Percentiles rank a stretch among this genome's conserved stretches.
These are phyloP conservation scores for Rhynchospora pubera DNA, from an alignment of 176 grass and related monocot genomes.

Conservation along the genomic window DNA sequence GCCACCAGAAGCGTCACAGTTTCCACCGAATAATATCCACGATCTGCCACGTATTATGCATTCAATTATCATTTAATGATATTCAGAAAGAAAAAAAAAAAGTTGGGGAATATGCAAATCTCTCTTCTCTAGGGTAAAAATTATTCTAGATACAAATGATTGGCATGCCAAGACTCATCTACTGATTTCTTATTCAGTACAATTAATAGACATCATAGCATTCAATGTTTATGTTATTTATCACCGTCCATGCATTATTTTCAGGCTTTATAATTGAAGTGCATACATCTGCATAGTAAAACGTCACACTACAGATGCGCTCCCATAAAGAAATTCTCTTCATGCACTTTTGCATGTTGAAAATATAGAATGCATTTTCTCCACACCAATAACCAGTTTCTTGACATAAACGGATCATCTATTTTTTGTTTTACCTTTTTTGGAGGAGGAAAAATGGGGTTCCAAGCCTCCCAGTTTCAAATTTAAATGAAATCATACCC, in stretches of 20 bases:
- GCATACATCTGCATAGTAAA: background rate
- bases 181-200: background rate
- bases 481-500: background rate
- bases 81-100: background rate
- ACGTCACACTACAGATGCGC: background rate
- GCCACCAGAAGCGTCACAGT: slow-evolving; percentile 82
- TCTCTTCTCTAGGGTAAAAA: background rate
- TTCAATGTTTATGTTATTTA: background rate
- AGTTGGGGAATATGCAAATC: background rate
- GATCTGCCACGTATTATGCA: slow-evolving; percentile 46
- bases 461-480: no score
- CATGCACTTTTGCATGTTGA: background rate
- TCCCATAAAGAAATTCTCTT: background rate
- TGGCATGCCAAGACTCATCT: background rate
- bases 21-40: slow-evolving; percentile 94
- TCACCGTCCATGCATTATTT: background rate
- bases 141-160: background rate
- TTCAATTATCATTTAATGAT: background rate
- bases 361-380: background rate
- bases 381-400: background rate
- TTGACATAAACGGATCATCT: background rate
- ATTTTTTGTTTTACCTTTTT: no score
- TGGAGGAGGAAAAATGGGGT: no score
- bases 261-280: background rate
- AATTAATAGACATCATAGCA: background rate